These are phyloP conservation scores for Eimeria necatrix DNA, from an alignment of 169 alveolate genomes.

Conservation along the genomic window DNA sequence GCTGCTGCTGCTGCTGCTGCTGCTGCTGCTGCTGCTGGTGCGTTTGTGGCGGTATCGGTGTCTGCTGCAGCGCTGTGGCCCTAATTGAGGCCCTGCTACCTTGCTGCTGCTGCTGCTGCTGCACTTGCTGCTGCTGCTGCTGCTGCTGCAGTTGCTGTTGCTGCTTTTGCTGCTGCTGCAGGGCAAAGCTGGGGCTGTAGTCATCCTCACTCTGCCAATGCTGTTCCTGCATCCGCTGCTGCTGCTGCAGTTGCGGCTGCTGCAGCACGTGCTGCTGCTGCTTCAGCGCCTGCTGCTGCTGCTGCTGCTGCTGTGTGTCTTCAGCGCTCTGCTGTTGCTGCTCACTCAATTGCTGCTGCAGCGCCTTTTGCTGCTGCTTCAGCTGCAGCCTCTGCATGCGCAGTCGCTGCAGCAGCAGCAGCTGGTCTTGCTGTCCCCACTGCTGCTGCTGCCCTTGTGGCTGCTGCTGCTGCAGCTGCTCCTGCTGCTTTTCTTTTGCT, in stretches of 20 bases:
- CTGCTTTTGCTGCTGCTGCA: constrained; percentile 51
- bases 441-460: constrained; percentile 16
- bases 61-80: neutral
- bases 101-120: constrained; percentile 12
- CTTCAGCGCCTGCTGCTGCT: constrained; percentile 25
- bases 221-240: constrained; percentile 9
- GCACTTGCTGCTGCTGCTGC: constrained; percentile 26
- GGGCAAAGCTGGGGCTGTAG: constrained; percentile 13
- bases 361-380: neutral
- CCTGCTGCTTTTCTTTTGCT: constrained; percentile 1
- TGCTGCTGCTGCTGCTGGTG: constrained; percentile 39
- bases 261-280: constrained; percentile 8
- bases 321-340: neutral
- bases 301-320: constrained; percentile 14
- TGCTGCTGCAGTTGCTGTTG: constrained; percentile 8
- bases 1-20: constrained; percentile 62
- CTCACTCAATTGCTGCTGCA: neutral
- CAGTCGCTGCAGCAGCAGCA: neutral
- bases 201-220: neutral
- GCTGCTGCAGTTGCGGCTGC: constrained; percentile 31
- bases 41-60: neutral
- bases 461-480: constrained; percentile 57
- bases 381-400: neutral
- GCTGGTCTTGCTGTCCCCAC: neutral
- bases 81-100: neutral